Conservation (phyloP, 2,329 filamentous ascomycete genomes). For the Arthrobotrys sphaeroides region DNA sequence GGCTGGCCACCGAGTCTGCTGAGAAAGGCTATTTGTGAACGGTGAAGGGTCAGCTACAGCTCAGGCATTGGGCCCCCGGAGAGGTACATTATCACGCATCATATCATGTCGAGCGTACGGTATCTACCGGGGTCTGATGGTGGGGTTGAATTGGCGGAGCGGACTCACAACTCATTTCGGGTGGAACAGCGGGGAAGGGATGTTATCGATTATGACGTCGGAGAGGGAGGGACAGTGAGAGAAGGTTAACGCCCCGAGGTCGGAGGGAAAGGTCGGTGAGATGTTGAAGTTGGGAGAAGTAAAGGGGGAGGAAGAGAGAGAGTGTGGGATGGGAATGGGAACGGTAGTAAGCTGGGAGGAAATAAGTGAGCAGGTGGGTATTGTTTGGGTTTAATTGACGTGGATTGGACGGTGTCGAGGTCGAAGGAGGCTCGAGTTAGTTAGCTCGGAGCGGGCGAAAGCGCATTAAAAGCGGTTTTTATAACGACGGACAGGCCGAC, state of each 20-base stretch:
- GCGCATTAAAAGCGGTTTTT: too few relatives aligned
- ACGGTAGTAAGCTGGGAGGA: not conserved
- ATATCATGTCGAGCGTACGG: not conserved
- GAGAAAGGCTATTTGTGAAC: conserved; percentile 45
- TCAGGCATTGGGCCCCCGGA: not conserved
- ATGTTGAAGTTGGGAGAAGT: not conserved
- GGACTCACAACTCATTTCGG: conserved; percentile 53
- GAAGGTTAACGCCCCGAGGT: not conserved
- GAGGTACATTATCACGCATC: conserved; percentile 22
- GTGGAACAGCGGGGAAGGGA: conserved; percentile 17
- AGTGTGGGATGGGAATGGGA: not conserved
- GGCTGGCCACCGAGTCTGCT: conserved; percentile 57
- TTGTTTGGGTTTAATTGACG: conserved; percentile 1
- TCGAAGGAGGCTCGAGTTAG: not conserved
- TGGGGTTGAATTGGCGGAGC: conserved; percentile 38
- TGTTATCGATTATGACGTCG: too few relatives aligned
- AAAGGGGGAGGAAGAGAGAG: not conserved
- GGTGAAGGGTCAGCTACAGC: conserved; percentile 18
- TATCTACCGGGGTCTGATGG: conserved; percentile 27
- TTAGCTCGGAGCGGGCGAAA: not conserved
- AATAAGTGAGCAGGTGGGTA: not conserved
- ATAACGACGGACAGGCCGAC: too few relatives aligned
- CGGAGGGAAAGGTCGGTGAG: not conserved
- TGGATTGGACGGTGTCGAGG: conserved; percentile 9
- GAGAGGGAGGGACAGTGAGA: not conserved